Evolutionary conservation across 1,284 basidiomycete species (phyloP), one percentile per base, ranked within the genome.

Genomic region (Thecaphora thlaspeos): DNA sequence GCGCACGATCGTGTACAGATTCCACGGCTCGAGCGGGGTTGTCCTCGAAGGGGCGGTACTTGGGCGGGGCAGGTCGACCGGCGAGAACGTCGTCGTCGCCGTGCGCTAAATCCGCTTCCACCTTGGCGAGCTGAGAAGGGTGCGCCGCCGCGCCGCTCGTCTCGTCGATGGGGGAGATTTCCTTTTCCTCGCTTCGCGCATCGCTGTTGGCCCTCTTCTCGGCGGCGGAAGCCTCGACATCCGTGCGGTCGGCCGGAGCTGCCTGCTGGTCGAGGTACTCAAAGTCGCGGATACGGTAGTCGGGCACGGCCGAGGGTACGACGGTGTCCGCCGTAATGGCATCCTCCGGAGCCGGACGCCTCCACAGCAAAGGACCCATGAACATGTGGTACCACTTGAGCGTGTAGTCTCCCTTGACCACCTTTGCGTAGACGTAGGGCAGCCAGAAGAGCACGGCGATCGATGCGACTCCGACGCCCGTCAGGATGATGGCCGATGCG

Each of bases 311-410:
- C 26, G 63, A 60, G 4, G 53, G 51, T 8, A 67, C 55, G 4
- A 50, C 55, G 7, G 36, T 28, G n/a, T 64, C 60, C 12, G 55
- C 60, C 5, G 59, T 62, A 14, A 61, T 24, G 3, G 58, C 58
- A 19, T 61, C 58, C 32, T 39, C 46, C 4, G 58, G 58, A 7
- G 58, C 58, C 0, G 48, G 43, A 7, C 58, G 48, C 14, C 14
- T 46, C 58, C 58, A 61, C 21, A 70, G 57, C 19, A 52, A 17
- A 0, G 67, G 63, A n/a, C 67, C 67, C 47, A 61, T 51, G 48
- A 63, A 54, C 24, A 70, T 48, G 45, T 70, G 67, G 32, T 59
- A 70, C 48, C 48, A 54, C 26, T 53, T 62, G 26, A 70, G 19
- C 23, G 61, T 61, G 32, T 58, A 53, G 34, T 70, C 68, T 2